phyloP scores from a whole-genome alignment of 495 filamentous ascomycete genomes.

The Lasiosphaeria miniovina region DNA sequence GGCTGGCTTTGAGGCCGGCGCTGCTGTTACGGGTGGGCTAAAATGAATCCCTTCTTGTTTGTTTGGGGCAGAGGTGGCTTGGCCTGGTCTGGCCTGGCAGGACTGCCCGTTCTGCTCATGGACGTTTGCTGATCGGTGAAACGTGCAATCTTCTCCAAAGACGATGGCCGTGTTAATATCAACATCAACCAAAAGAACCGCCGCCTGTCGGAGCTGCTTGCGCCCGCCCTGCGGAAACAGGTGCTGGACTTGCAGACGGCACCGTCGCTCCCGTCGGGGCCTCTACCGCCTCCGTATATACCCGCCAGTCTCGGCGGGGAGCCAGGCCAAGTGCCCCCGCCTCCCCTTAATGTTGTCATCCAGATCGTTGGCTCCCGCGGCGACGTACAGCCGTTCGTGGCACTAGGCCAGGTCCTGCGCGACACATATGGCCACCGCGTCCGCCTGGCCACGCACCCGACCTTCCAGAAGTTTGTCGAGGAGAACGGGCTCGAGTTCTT shows the following conservation, averaged over 20 bases:
- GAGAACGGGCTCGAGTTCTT: constrained; percentile 69
- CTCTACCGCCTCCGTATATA: constrained; percentile 57
- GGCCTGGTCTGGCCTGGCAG: too few relatives aligned
- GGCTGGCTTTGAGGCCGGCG: constrained; percentile 46
- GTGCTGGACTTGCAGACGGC: constrained; percentile 38
- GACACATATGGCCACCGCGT: constrained; percentile 68
- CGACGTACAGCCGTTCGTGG: constrained; percentile 75
- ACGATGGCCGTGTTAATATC: constrained; percentile 72
- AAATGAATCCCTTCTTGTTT: background rate
- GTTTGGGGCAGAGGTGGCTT: too few relatives aligned
- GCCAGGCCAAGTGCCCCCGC: constrained; percentile 56
- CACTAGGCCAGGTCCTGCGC: constrained; percentile 65
- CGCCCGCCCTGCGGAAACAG: constrained; percentile 61
- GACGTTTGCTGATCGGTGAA: background rate
- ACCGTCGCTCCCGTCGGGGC: constrained; percentile 28
- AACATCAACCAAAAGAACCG: constrained; percentile 65
- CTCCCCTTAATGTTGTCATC: constrained; percentile 66
- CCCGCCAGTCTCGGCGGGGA: constrained; percentile 58
- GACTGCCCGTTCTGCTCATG: background rate
- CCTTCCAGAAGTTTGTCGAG: constrained; percentile 65
- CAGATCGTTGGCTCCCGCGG: constrained; percentile 77
- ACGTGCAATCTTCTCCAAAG: constrained; percentile 22
- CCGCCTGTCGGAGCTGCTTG: constrained; percentile 62
- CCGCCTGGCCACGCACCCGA: constrained; percentile 65
- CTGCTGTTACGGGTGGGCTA: constrained; percentile 40